These are phyloP conservation scores for Ceratocystis diversiconidia DNA, from an alignment of 2,329 filamentous ascomycete species.

Conservation along the genomic window DNA sequence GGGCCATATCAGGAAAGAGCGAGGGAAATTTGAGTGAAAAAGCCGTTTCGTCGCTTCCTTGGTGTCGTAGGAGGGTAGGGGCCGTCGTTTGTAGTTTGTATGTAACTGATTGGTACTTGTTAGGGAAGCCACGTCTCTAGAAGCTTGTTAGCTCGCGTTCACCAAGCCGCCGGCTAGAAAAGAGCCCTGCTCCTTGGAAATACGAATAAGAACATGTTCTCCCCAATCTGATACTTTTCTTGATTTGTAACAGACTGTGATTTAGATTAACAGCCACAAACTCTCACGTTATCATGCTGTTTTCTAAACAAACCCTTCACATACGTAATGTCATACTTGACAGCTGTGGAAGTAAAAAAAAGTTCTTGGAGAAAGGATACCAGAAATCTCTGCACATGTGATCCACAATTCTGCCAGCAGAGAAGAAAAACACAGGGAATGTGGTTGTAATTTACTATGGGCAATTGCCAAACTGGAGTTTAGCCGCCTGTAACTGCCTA, in stretches of 20 bases:
- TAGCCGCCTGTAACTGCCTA: conserved; percentile 7
- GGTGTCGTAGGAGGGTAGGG: not conserved
- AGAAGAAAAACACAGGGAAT: not conserved
- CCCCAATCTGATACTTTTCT: too few relatives aligned
- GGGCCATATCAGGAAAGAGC: not conserved
- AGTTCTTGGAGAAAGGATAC: not conserved
- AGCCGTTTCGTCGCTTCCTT: not conserved
- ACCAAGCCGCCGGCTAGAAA: not conserved
- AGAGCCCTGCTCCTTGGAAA: too few relatives aligned
- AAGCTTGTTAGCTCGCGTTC: not conserved
- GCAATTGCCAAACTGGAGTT: conserved; percentile 7
- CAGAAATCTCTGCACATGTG: conserved; percentile 16
- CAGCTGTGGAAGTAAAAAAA: not conserved
- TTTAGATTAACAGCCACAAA: too few relatives aligned
- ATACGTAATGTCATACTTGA: not conserved
- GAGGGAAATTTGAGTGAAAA: not conserved
- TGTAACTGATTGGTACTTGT: not conserved
- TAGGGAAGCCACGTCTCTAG: not conserved
- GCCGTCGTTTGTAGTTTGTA: not conserved
- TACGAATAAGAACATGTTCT: too few relatives aligned
- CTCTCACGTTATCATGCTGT: not conserved
- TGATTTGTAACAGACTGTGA: too few relatives aligned
- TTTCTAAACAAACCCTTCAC: not conserved
- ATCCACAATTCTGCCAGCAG: conserved; percentile 15
- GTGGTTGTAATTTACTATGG: not conserved